Base-by-base conservation (phyloP, 169 alveolate species). In the Plasmodium knowlesi region DNA sequence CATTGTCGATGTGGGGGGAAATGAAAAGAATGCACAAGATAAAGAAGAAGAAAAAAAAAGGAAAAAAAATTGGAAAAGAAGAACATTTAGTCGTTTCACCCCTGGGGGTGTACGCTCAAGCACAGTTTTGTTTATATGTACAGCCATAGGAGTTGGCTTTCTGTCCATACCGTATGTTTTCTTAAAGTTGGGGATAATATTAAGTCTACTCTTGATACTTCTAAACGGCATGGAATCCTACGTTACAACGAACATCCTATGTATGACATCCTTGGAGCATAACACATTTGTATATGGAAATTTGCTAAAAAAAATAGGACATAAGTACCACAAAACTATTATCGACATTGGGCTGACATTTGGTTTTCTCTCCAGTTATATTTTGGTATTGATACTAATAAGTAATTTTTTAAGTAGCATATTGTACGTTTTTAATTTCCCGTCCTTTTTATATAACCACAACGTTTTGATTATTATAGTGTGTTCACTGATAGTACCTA, bases 101-200 rank as follows among this genome's bases (percentile, higher is more conserved):
- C 93, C 93, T 39, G 93, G 93, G 22, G 93, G 93, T 30, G 93
- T 88, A 76, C 78, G 93, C 32, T 74, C 93, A 53, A 88, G 93
- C 50, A 88, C 93, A 12, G 93, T 88, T 8, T 34, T 88, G 30
- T 88, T 88, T 39, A 39, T 88, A 88, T 88, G 93, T 32, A 88
- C 93, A 76, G 93, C 93, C 50, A 88, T 88, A 53, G 93, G 93
- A 37, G 93, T 88, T 0, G 93, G 93, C 28, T 79, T 88, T 78
- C 70, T 88, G 22, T 88, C 93, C 19, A 76, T 88, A 34, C 93
- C 93, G 0, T 88, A 88, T 41, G 93, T 76, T 30, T 88, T 88
- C 78, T 88, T 89, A 43, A 57, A 88, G 30, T n/a, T 88, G 25
- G 93, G 93, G n/a, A 88, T 88, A 76, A 46, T 88, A 30, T 61